phyloP scores from a whole-genome alignment of 2,329 filamentous ascomycete species.

The Scedosporium dehoogii region DNA sequence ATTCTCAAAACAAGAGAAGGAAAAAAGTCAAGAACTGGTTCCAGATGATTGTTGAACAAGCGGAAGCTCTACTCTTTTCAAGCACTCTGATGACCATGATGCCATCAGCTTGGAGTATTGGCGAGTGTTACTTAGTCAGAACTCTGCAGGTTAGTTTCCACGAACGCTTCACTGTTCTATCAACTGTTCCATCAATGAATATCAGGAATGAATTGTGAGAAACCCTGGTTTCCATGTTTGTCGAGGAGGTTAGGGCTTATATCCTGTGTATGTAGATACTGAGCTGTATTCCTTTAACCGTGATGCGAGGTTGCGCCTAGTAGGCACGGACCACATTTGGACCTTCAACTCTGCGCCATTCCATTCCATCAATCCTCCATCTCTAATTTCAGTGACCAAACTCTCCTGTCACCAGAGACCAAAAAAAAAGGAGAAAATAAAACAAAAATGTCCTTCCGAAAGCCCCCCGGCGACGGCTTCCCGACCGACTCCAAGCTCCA shows the following conservation, averaged over 20 bases:
- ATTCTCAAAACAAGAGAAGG: too few species aligned
- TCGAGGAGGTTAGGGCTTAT: not conserved
- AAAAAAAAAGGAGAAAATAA: conserved; percentile 2
- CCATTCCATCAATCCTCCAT: not conserved
- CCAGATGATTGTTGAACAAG: too few species aligned
- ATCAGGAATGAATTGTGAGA: too few species aligned
- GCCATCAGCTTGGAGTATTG: too few species aligned
- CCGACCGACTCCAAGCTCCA: conserved; percentile 68
- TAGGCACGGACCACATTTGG: not conserved
- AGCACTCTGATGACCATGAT: too few species aligned
- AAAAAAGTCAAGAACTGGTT: too few species aligned
- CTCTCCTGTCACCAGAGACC: not conserved
- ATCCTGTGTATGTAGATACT: not conserved
- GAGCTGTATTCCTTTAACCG: not conserved
- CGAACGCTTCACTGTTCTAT: too few species aligned
- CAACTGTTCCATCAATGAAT: too few species aligned
- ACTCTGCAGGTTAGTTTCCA: too few species aligned
- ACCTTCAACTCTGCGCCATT: not conserved
- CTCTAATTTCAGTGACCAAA: not conserved
- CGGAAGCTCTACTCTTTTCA: too few species aligned
- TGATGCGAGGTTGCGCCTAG: not conserved
- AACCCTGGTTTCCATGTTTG: too few species aligned
- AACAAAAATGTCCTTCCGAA: conserved; percentile 34
- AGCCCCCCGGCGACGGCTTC: conserved; percentile 42
- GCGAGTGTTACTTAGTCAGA: too few species aligned